Conservation (phyloP, 495 filamentous ascomycete species). For the Terfezia claveryi region DNA sequence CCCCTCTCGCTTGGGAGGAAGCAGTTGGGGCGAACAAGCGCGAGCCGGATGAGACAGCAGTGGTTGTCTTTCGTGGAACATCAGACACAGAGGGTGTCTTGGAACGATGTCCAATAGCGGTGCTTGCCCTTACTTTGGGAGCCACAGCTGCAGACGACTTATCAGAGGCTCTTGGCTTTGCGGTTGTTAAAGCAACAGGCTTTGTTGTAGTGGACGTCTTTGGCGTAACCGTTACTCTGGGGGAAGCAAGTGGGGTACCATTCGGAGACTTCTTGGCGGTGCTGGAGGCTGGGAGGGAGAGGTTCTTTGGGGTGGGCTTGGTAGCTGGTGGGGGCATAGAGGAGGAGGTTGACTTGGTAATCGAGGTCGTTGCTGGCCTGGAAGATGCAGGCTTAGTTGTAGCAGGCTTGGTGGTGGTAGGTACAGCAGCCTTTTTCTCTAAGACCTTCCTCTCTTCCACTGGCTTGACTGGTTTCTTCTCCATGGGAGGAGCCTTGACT, state of each 20-base stretch:
- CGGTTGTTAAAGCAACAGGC: no score
- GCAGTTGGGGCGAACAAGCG: neutral
- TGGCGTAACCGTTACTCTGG: no score
- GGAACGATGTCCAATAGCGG: neutral
- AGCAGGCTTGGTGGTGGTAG: neutral
- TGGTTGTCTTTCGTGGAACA: neutral
- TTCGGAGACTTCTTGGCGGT: no score
- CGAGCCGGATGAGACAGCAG: neutral
- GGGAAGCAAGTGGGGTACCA: no score
- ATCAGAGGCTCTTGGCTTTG: no score
- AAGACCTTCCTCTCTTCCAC: neutral
- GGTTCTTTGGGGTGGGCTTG: neutral
- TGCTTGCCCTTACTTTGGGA: neutral
- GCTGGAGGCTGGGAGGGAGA: no score
- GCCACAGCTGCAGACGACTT: no score
- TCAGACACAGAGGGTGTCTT: neutral
- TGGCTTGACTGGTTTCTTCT: constrained; percentile 2
- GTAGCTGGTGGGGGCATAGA: neutral
- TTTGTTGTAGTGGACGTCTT: no score
- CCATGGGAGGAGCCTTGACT: neutral
- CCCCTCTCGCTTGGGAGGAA: neutral
- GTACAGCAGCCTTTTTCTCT: neutral
- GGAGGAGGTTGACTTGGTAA: neutral
- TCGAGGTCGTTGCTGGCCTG: neutral
- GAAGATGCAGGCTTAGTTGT: neutral